Base-by-base conservation (phyloP, 192 early-diverging fungal genomes). In the Podila clonocystis region DNA sequence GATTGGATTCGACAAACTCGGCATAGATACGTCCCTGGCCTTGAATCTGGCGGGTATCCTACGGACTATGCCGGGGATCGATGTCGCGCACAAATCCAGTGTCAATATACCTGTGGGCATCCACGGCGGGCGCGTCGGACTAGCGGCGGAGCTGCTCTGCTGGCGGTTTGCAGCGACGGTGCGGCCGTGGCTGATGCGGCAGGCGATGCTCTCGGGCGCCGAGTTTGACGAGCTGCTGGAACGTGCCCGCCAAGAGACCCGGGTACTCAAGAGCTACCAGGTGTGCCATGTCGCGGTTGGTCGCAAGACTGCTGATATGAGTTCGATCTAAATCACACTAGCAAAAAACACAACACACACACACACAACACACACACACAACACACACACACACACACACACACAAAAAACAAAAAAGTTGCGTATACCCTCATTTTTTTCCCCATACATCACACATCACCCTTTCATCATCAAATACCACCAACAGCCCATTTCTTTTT, bases 11-110 rank as follows among this genome's bases (percentile, higher is more conserved):
- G 77, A 80, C 36, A 80, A 80, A 50, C 34, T 80, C 34, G 77
- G 77, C 11, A 80, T 80, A 34, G 77, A 80, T 24, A 73, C 77
- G 0, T 80, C 77, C 24, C 57, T 80, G 62, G 70, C 77, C 2
- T 7, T 80, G 57, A 80, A 80, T 26, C 71, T 80, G n/a, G 77
- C 65, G 3, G 77, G 77, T 29, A 80, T 80, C 45, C n/a, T 80
- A 15, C 67, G 70, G 62, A 80, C 77, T n/a, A 73, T 80, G 66
- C 65, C 71, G 1, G 77, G 67, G 5, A 65, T 80, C 55, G 66
- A 80, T 33, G 77, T 80, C 8, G 19, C 20, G 3, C 77, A 69
- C 67, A 68, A 68, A 33, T 73, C 77, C 45, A 69, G 71, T 50
- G 77, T 80, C 28, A 65, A 73, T 49, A 72, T 80, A 62, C 77